Conservation (phyloP, 2,329 filamentous ascomycete genomes). For the Monosporascus sp. region DNA sequence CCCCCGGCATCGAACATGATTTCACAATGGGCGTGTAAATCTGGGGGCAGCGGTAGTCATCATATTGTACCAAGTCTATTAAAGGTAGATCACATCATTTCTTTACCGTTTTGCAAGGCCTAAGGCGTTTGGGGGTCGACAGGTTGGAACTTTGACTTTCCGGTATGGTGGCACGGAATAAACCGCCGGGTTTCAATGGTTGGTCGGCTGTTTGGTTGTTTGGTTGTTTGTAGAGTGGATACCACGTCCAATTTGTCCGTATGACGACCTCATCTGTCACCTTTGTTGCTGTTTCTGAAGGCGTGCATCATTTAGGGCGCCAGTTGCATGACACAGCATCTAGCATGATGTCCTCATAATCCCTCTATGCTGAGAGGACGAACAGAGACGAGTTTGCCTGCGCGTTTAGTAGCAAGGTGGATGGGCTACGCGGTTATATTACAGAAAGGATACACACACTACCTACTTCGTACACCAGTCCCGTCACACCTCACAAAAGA, state of each 20-base stretch:
- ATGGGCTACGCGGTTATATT: not conserved
- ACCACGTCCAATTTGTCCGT: constrained; percentile 5
- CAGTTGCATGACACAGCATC: too few relatives aligned
- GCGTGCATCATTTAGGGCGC: too few relatives aligned
- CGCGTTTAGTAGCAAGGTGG: too few relatives aligned
- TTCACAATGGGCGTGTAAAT: constrained; percentile 88
- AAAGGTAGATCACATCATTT: constrained; percentile 9
- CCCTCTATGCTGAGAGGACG: not conserved
- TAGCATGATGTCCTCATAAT: too few relatives aligned
- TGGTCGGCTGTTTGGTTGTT: not conserved
- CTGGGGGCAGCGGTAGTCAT: not conserved
- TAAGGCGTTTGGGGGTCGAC: not conserved
- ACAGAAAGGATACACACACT: not conserved
- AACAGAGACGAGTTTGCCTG: not conserved
- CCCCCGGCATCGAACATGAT: constrained; percentile 94
- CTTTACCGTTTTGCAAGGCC: not conserved
- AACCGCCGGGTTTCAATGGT: not conserved
- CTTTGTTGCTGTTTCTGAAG: not conserved
- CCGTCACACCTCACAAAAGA: too few relatives aligned
- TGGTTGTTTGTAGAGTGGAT: constrained; percentile 3
- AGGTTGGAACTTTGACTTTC: not conserved
- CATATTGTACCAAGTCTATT: constrained; percentile 1
- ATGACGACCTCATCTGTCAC: not conserved
- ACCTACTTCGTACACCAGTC: not conserved
- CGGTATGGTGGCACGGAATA: not conserved